Base-by-base conservation (phyloP, 192 early-diverging fungal species). In the Podila minutissima region DNA sequence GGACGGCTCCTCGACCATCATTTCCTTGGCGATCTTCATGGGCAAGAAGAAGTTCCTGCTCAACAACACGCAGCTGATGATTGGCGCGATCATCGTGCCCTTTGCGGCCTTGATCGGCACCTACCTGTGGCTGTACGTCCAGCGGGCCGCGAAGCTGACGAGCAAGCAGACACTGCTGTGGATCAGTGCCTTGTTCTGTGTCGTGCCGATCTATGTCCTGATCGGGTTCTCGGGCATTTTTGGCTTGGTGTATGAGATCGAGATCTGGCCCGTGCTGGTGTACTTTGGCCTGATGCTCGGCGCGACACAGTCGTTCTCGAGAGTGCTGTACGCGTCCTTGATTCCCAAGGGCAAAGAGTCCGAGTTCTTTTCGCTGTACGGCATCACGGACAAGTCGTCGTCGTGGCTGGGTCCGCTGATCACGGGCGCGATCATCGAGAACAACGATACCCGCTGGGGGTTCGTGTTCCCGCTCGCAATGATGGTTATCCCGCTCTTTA, bases 401-500 rank as follows among this genome's bases (percentile, higher is more conserved):
- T 82, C 88, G 31, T 94, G 92, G 92, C 74, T 94, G 33, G 93
- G 93, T 9, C 92, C 93, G 0, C 76, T 94, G 55, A 84, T 94
- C 60, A 91, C 91, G 13, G 92, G 85, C 22, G 87, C 86, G 29
- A 93, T 94, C 64, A 86, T 83, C 17, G 76, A 88, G 61, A 83
- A 89, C 5, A 85, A 85, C 53, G 86, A 88, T 60, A 68, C 90
- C 24, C 84, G 90, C 26, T 84, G 87, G 68, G 84, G 86, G 13
- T 92, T 86, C 59, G 72, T 81, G 13, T 91, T 91, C 69, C 83
- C 91, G 3, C 35, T 91, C 60, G 82, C 49, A 6, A 81, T 89
- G 74, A 86, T 93, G 67, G 26, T 89, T 37, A 60, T 92, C 31
- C 79, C 89, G 4, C 62, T 89, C 26, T 32, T 79, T 15, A 60